Conservation (phyloP, 176 grass and related monocot species). For the Oryza longistaminata region DNA sequence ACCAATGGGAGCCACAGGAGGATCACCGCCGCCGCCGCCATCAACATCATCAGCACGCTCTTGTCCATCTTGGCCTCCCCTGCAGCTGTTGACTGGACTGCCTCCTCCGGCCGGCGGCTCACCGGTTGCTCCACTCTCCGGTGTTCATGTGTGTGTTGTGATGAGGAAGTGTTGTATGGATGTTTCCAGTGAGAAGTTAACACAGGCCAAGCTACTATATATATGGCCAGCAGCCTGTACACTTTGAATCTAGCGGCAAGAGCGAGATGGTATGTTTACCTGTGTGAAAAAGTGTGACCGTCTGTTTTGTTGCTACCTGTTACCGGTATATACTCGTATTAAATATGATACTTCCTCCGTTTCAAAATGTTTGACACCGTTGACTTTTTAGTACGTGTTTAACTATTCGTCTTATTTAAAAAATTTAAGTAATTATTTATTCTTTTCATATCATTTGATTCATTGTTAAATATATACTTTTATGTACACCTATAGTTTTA, state of each 20-base stretch:
- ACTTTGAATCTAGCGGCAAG: not conserved
- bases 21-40: constrained; percentile 12
- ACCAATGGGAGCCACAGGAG: constrained; percentile 68
- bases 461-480: too few relatives aligned
- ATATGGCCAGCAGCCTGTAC: not conserved
- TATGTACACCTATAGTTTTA: too few relatives aligned
- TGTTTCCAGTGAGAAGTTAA: not conserved
- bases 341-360: too few relatives aligned
- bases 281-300: not conserved
- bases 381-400: too few relatives aligned
- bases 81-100: not conserved
- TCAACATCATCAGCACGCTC: constrained; percentile 21
- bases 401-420: too few relatives aligned
- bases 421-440: too few relatives aligned
- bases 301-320: not conserved
- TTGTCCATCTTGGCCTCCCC: constrained; percentile 16
- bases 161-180: constrained; percentile 17
- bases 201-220: not conserved
- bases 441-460: too few relatives aligned
- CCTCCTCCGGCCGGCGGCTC: constrained; percentile 4
- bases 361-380: too few relatives aligned
- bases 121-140: not conserved
- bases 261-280: not conserved
- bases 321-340: too few relatives aligned
- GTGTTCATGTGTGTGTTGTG: constrained; percentile 17